Evolutionary conservation across 305 asterid species (phyloP).

Genomic region (Solanum aculeatissimum): DNA sequence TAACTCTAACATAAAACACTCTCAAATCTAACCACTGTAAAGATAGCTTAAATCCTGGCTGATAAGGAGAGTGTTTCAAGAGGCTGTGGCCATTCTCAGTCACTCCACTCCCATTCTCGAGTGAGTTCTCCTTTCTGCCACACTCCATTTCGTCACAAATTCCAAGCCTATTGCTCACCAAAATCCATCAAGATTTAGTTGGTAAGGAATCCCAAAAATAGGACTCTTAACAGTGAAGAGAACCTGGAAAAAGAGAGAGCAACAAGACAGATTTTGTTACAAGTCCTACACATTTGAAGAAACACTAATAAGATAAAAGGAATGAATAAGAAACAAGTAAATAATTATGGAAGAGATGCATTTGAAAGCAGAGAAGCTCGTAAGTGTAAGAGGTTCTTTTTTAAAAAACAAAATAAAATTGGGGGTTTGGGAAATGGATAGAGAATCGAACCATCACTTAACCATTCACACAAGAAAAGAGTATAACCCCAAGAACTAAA

Average conservation of each 20-base stretch:
- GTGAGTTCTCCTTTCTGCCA: slow-evolving; percentile 21
- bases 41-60: slow-evolving; percentile 14
- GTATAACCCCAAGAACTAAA: not conserved
- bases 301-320: not conserved
- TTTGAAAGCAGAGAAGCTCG: not conserved
- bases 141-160: slow-evolving; percentile 18
- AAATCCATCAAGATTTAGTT: slow-evolving; percentile 20
- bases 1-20: slow-evolving; percentile 51
- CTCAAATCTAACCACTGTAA: slow-evolving; percentile 56
- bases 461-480: not conserved
- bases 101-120: slow-evolving; percentile 10
- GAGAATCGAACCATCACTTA: not conserved
- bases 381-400: not conserved
- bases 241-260: slow-evolving; percentile 17
- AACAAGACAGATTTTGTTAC: slow-evolving; percentile 5
- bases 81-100: slow-evolving; percentile 22
- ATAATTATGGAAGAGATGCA: not conserved
- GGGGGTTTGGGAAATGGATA: not conserved
- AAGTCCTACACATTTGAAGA: slow-evolving; percentile 13
- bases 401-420: not conserved
- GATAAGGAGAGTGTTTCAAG: slow-evolving; percentile 16
- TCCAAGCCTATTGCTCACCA: slow-evolving; percentile 10
- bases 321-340: not conserved
- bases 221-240: not conserved
- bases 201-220: slow-evolving; percentile 1